A percentile compares a stretch with the other conserved stretches of the same genome.
Conservation (phyloP, 2,329 filamentous ascomycete species). For the Colletotrichum sp. region DNA sequence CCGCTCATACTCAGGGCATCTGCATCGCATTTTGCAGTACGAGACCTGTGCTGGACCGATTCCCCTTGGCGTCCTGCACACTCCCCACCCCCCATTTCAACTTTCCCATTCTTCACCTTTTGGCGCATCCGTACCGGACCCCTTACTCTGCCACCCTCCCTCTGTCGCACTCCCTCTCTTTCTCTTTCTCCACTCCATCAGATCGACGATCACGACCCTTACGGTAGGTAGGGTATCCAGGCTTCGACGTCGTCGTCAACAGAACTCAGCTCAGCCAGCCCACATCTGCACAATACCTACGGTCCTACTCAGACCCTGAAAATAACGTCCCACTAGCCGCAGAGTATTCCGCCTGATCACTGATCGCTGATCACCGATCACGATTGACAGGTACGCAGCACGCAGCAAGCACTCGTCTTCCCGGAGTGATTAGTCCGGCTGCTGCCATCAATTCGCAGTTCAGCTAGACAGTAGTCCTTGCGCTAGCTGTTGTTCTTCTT, state of each 20-base stretch:
- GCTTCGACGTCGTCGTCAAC: background rate
- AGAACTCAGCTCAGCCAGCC: background rate
- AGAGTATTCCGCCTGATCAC: constrained; percentile 5
- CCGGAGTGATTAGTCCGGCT: constrained; percentile 13
- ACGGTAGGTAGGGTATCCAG: background rate
- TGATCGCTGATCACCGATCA: constrained; percentile 3
- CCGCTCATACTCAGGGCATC: background rate
- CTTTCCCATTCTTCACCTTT: constrained; percentile 4
- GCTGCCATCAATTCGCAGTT: background rate
- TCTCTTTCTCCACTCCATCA: background rate
- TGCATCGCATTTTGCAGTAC: background rate
- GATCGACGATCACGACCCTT: constrained; percentile 18
- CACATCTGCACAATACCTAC: background rate
- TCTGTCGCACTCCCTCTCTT: background rate
- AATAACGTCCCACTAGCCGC: background rate
- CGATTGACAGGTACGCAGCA: constrained; percentile 8
- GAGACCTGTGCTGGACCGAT: background rate
- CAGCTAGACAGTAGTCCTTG: background rate
- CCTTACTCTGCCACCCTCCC: background rate
- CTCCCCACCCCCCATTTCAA: background rate
- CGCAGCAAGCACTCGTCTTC: background rate
- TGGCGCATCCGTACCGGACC: background rate
- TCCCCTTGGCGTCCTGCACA: background rate
- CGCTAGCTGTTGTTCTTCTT: background rate
- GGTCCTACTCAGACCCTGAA: constrained; percentile 1